These are phyloP conservation scores for Pythium phragmitis DNA, from an alignment of 352 stramenopile genomes.

Conservation along the genomic window DNA sequence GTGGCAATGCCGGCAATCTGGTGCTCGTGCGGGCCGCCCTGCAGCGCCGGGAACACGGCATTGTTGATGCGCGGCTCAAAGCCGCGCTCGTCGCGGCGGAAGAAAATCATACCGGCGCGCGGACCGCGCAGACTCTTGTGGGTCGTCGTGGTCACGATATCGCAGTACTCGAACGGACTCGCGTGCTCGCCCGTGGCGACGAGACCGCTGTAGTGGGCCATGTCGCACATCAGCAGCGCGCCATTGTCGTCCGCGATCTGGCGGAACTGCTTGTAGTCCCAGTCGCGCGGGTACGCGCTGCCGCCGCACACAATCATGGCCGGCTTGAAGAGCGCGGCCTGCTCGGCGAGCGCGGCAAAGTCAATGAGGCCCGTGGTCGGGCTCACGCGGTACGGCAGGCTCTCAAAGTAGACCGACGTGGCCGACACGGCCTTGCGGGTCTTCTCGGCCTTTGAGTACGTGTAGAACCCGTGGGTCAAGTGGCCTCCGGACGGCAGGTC, in stretches of 20 bases:
- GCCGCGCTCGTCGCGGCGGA: slow-evolving; percentile 92
- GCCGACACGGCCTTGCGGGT: slow-evolving; percentile 97
- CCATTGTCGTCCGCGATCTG: slow-evolving; percentile 98
- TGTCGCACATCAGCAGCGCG: slow-evolving; percentile 98
- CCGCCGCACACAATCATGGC: slow-evolving; percentile 97
- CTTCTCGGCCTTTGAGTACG: slow-evolving; percentile 95
- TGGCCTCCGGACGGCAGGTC: slow-evolving; percentile 98
- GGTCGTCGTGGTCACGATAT: slow-evolving; percentile 99
- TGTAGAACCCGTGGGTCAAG: slow-evolving; percentile 99
- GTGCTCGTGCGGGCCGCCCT: slow-evolving; percentile 97
- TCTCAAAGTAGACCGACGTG: slow-evolving; percentile 99
- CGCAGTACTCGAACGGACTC: slow-evolving; percentile 97
- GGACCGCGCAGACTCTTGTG: slow-evolving; percentile 99
- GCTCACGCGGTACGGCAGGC: slow-evolving; percentile 96
- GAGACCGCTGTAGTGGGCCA: slow-evolving; percentile 99
- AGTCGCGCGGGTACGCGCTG: slow-evolving; percentile 98
- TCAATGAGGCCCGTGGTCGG: slow-evolving; percentile 96
- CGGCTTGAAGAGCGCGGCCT: slow-evolving; percentile 97
- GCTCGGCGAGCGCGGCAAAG: slow-evolving; percentile 94
- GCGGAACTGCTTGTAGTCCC: slow-evolving; percentile 97
- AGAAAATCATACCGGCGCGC: slow-evolving; percentile 99
- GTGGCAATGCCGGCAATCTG: slow-evolving; percentile 98
- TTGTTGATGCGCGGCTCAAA: slow-evolving; percentile 97
- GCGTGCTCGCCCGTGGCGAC: slow-evolving; percentile 94
- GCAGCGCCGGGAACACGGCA: slow-evolving; percentile 98